These are phyloP conservation scores for Kodamaea derodonti DNA, from an alignment of 1,139 yeast genomes.

Conservation along the genomic window DNA sequence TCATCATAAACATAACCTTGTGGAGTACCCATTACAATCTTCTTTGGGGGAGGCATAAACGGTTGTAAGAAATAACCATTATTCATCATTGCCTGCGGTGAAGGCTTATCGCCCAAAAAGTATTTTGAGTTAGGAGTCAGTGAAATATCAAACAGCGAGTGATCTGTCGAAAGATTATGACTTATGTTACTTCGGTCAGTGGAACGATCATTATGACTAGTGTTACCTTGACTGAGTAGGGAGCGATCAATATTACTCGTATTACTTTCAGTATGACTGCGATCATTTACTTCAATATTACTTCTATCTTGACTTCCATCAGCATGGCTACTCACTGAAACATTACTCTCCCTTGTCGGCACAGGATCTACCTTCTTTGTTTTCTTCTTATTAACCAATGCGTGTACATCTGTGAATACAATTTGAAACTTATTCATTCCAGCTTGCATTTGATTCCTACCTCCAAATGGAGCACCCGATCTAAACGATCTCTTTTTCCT, in stretches of 20 bases:
- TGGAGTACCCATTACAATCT: conserved; percentile 46
- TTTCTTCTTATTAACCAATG: conserved; percentile 37
- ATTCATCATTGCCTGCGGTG: conserved; percentile 23
- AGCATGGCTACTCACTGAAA: background rate
- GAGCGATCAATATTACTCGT: conserved; percentile 11
- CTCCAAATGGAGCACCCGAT: conserved; percentile 12
- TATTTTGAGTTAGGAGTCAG: conserved; percentile 44
- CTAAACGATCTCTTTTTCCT: conserved; percentile 25
- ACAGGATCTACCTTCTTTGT: conserved; percentile 3
- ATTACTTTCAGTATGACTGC: conserved; percentile 13
- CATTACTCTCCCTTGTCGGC: conserved; percentile 10
- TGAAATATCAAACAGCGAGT: conserved; percentile 36
- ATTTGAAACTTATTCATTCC: conserved; percentile 53
- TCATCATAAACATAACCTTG: conserved; percentile 13
- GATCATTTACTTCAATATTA: background rate
- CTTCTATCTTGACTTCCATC: background rate
- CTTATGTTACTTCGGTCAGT: conserved; percentile 16
- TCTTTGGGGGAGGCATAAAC: conserved; percentile 24
- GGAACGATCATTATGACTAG: conserved; percentile 2
- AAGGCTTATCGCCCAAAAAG: conserved; percentile 38
- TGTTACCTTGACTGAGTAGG: conserved; percentile 1
- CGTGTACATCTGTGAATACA: conserved; percentile 48
- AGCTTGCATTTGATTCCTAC: conserved; percentile 29
- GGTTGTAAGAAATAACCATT: conserved; percentile 17
- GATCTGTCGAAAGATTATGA: conserved; percentile 18